Conservation (phyloP, 2,329 filamentous ascomycete genomes). For the Grosmannia serpens region DNA sequence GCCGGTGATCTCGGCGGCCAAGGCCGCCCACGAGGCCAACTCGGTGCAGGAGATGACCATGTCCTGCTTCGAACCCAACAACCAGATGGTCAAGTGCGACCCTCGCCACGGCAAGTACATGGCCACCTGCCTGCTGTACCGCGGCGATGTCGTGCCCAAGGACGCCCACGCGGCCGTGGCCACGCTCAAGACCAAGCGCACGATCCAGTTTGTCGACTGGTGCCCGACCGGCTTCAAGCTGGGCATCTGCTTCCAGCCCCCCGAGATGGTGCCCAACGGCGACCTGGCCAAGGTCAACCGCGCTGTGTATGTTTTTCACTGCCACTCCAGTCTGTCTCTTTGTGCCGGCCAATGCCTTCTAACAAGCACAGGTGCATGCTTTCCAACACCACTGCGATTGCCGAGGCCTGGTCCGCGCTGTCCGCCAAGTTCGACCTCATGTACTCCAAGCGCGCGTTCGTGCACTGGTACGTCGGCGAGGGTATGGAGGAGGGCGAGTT, state of each 20-base stretch:
- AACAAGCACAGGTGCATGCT: constrained; percentile 72
- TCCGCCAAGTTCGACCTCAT: constrained; percentile 99
- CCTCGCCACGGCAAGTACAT: constrained; percentile 99
- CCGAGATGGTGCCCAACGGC: constrained; percentile 56
- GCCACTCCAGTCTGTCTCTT: neutral
- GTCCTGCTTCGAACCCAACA: constrained; percentile 98
- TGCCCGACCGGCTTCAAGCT: constrained; percentile 99
- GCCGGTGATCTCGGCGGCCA: constrained; percentile 86
- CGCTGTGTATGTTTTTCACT: constrained; percentile 59
- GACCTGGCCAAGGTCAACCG: constrained; percentile 97
- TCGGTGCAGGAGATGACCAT: constrained; percentile 97
- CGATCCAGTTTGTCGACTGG: constrained; percentile 99
- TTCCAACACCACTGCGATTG: constrained; percentile 96
- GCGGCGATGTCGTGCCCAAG: constrained; percentile 94
- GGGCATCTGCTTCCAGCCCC: constrained; percentile 99
- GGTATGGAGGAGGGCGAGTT: constrained; percentile 99
- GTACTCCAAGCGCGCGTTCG: constrained; percentile 99
- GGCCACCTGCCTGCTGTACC: constrained; percentile 96
- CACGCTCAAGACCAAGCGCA: constrained; percentile 97
- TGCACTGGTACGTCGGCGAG: constrained; percentile 99
- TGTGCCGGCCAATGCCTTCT: neutral
- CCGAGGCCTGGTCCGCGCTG: constrained; percentile 93
- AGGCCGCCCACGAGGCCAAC: constrained; percentile 96
- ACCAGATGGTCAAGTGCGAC: constrained; percentile 99
- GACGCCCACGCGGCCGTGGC: constrained; percentile 88